Evolutionary conservation across 148 eudicot genomes (phyloP), one percentile per base, ranked within the genome.

Genomic region (Amaranthus palmeri): DNA sequence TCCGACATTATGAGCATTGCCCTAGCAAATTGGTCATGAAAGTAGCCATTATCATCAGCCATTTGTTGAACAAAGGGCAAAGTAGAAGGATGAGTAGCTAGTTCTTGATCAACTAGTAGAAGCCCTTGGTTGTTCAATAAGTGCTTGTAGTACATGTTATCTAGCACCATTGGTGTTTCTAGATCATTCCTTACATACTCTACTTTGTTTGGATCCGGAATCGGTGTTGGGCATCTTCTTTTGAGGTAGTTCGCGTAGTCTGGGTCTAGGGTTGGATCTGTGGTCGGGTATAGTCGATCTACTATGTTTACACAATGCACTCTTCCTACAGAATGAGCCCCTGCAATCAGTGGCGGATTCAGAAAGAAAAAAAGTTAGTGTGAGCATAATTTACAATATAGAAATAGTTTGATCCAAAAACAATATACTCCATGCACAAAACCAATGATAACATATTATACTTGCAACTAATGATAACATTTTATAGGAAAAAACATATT

Each of bases 271-370:
- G 88, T 89, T 4, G 95, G 88, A 72, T 92, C 97, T 2, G 82
- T 83, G 0, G 76, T 75, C 10, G 97, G 97, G 75, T 92, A 92
- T n/a, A 92, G 80, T 45, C 97, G 78, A 44, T 77, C 48, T 0
- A 92, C 92, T 4, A 92, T 69, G 80, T 89, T 89, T 6, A 65
- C 17, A 67, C 97, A 92, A 65, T 89, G 97, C 10, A 85, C 86
- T 69, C 97, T 75, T 10, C 97, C 97, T 2, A 89, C 92, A 0
- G 97, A 91, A 80, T 91, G 97, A 61, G 97, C 97, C 15, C 97
- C 97, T 91, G 76, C 36, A 25, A 25, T 25, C 36, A 25, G 36
- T 25, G 36, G 2, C 36, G 36, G 36, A 6, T 53, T 18, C 2
- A 66, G 36, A 25, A 25, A 25, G 2, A 25, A 25, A 25, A 25